Evolutionary conservation across 495 filamentous ascomycete species (phyloP), one percentile per base, ranked within the genome.

Genomic region (Oleoguttula mirabilis): DNA sequence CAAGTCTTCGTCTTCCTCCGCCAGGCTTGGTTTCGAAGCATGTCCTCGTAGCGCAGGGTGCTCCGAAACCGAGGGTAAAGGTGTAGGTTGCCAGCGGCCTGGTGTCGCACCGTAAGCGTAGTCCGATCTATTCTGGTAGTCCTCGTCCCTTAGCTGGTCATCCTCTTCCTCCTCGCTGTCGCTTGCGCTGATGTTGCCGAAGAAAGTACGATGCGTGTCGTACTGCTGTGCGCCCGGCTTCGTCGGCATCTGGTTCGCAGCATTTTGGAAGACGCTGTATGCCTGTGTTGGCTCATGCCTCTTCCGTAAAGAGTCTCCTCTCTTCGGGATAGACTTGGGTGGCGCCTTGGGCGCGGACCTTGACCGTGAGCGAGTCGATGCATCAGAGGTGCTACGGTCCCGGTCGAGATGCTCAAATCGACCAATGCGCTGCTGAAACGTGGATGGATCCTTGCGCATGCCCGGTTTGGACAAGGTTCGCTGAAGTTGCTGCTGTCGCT

Each of bases 401-500:
- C 45, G 36, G 10, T 43, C 35, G 10, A 20, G 21, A 4, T 41
- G 33, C 19, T 53, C 50, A 19, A 48, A 31, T 3, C 40, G 44
- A 27, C 39, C 20, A 24, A 50, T 57, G 39, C 47, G 39, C 32
- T 51, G 24, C 57, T 44, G 22, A 56, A 35, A 16, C 10, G 52
- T 62, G 23, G 55, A 58, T 25, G 59, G 63, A 17, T 78, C 81
- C 55, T 82, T 73, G 39, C 84, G 82, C 62, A 90, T 71, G 54
- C 19, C 32, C 8, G 36, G 27, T 2, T 27, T 43, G 3, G 50
- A 53, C 6, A 19, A 24, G 1, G 50, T 40, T 32, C 50, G 32
- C 39, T 53, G 50, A 3, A 53, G 45, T 32, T 81, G 78, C 23
- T 82, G 58, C 50, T 92, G 84, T 23, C 87, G 77, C 51, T 87